These are phyloP conservation scores for Colletotrichum sp. DNA, from an alignment of 2,329 filamentous ascomycete genomes.

Conservation along the genomic window DNA sequence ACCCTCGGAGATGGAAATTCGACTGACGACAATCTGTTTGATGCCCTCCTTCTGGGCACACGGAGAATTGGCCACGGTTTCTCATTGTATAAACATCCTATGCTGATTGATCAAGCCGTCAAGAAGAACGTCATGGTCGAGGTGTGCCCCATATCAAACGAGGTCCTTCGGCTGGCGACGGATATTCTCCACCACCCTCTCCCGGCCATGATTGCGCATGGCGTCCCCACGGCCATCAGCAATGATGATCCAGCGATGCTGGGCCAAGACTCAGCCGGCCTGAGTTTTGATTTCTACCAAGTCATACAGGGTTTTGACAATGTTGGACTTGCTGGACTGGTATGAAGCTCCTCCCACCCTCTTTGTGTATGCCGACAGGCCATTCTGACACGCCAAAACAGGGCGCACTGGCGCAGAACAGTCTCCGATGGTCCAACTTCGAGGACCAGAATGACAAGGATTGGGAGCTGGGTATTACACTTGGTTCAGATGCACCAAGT, in stretches of 20 bases:
- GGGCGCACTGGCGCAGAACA: slow-evolving; percentile 81
- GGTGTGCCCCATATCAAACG: slow-evolving; percentile 78
- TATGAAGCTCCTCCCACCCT: slow-evolving; percentile 39
- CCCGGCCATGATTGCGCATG: slow-evolving; percentile 71
- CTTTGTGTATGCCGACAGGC: neutral
- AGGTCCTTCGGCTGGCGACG: slow-evolving; percentile 63
- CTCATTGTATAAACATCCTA: slow-evolving; percentile 88
- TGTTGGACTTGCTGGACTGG: slow-evolving; percentile 84
- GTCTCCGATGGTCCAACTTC: slow-evolving; percentile 86
- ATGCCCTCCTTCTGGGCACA: slow-evolving; percentile 85
- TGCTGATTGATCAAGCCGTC: slow-evolving; percentile 80
- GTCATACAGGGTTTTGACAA: slow-evolving; percentile 62
- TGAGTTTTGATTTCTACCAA: slow-evolving; percentile 66
- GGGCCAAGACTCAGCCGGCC: slow-evolving; percentile 34
- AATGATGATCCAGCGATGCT: slow-evolving; percentile 93
- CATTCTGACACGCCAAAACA: neutral
- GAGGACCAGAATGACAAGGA: slow-evolving; percentile 76
- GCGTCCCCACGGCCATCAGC: slow-evolving; percentile 82
- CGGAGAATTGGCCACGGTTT: slow-evolving; percentile 90
- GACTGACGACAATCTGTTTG: slow-evolving; percentile 84
- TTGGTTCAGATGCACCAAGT: slow-evolving; percentile 74
- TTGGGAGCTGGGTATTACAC: slow-evolving; percentile 76
- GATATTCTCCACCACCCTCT: neutral
- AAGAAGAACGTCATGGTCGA: slow-evolving; percentile 89
- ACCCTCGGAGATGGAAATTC: slow-evolving; percentile 76